phyloP scores from a whole-genome alignment of 2,329 filamentous ascomycete genomes.

The Sporothrix brunneoviolacea region DNA sequence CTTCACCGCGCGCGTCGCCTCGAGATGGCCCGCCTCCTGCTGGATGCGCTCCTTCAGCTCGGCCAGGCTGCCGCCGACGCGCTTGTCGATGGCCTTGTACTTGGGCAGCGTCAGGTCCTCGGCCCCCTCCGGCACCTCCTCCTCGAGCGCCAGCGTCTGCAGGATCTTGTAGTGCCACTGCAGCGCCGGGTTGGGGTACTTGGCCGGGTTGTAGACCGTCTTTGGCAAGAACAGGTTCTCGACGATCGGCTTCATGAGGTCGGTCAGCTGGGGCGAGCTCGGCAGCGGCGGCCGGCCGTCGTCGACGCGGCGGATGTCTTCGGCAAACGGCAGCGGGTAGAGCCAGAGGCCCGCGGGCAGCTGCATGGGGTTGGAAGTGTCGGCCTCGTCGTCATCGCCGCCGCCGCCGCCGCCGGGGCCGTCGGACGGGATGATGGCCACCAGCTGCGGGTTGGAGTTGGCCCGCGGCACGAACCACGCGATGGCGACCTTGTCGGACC shows the following conservation, averaged over 20 bases:
- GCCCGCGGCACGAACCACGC: constrained; percentile 83
- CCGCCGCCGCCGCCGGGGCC: constrained; percentile 42
- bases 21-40: constrained; percentile 38
- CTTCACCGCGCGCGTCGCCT: constrained; percentile 40
- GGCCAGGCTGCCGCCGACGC: constrained; percentile 70
- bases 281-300: constrained; percentile 45
- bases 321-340: constrained; percentile 77
- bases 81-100: constrained; percentile 82
- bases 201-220: constrained; percentile 72
- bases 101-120: constrained; percentile 78
- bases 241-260: constrained; percentile 74
- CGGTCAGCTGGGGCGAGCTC: constrained; percentile 64
- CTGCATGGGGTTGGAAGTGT: constrained; percentile 58
- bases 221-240: constrained; percentile 86
- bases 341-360: constrained; percentile 85
- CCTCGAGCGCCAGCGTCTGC: constrained; percentile 83
- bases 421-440: constrained; percentile 72
- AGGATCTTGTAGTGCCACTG: constrained; percentile 98
- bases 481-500: constrained; percentile 72
- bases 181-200: constrained; percentile 84
- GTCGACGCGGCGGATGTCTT: constrained; percentile 76
- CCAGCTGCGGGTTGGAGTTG: constrained; percentile 73
- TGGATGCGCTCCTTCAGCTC: constrained; percentile 69
- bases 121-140: constrained; percentile 70
- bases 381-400: neutral